Percentiles rank a stretch among this genome's conserved stretches.
phyloP scores from a whole-genome alignment of 2,329 filamentous ascomycete species.

The Huntiella abstrusa region DNA sequence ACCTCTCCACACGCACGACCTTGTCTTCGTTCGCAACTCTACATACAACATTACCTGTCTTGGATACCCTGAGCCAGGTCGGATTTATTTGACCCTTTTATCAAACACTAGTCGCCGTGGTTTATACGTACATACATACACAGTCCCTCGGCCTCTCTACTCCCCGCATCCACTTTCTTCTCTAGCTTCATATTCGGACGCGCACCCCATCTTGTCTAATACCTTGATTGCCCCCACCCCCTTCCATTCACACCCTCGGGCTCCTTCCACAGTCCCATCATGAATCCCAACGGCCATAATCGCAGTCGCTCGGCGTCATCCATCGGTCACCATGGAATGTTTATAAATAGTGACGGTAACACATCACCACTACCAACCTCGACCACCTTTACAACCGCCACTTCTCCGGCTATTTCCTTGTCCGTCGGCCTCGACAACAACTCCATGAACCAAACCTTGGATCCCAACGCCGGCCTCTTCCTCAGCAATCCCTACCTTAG shows the following conservation, averaged over 20 bases:
- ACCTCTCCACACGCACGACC: too few relatives aligned
- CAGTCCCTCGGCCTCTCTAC: background rate
- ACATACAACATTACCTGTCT: too few relatives aligned
- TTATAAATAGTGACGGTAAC: conserved; percentile 39
- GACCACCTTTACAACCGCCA: conserved; percentile 31
- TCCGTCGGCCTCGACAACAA: conserved; percentile 26
- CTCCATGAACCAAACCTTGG: conserved; percentile 12
- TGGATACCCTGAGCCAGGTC: too few relatives aligned
- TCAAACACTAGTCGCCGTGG: too few relatives aligned
- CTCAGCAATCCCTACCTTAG: conserved; percentile 26
- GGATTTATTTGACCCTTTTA: too few relatives aligned
- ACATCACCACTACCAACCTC: conserved; percentile 42
- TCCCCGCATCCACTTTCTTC: background rate
- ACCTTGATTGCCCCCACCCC: background rate
- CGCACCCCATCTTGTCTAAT: conserved; percentile 1
- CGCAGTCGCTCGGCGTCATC: conserved; percentile 42
- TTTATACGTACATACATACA: too few relatives aligned
- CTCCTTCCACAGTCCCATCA: conserved; percentile 15
- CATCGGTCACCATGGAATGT: conserved; percentile 35
- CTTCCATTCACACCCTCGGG: background rate
- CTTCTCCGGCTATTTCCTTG: conserved; percentile 25
- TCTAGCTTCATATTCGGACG: background rate
- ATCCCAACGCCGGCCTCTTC: conserved; percentile 18
- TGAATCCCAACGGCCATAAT: conserved; percentile 22
- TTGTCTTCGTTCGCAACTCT: too few relatives aligned